These are phyloP conservation scores for Tolypocladium capitatum DNA, from an alignment of 2,329 filamentous ascomycete species.

Conservation along the genomic window DNA sequence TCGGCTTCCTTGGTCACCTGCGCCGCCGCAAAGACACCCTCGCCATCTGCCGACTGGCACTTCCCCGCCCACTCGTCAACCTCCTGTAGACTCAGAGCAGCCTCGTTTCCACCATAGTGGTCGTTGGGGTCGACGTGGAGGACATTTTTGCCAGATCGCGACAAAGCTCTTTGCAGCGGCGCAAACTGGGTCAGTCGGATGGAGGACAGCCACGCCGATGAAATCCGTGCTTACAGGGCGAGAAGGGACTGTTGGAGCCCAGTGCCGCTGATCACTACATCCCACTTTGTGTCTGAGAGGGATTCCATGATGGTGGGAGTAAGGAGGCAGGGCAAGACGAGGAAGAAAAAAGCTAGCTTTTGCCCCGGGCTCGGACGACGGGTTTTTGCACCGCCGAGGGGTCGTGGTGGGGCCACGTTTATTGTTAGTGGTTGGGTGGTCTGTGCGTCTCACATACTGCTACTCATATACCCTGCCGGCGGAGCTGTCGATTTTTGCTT, in stretches of 20 bases:
- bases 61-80: constrained; percentile 57
- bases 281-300: constrained; percentile 61
- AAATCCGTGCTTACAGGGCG: constrained; percentile 50
- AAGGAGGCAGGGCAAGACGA: constrained; percentile 4
- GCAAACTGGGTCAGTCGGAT: constrained; percentile 18
- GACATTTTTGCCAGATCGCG: constrained; percentile 80
- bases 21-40: constrained; percentile 14
- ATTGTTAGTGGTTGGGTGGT: constrained; percentile 1
- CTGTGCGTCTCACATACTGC: neutral
- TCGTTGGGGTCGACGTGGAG: constrained; percentile 79
- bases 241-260: constrained; percentile 68
- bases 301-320: constrained; percentile 48
- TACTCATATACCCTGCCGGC: neutral
- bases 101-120: constrained; percentile 79
- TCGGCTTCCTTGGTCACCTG: constrained; percentile 22
- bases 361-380: constrained; percentile 3
- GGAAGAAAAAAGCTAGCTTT: constrained; percentile 7
- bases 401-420: constrained; percentile 1
- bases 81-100: constrained; percentile 74
- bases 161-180: constrained; percentile 60
- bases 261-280: constrained; percentile 68
- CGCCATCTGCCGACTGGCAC: constrained; percentile 13
- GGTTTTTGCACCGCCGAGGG: constrained; percentile 6
- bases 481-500: constrained; percentile 17
- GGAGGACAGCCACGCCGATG: constrained; percentile 16